These are phyloP conservation scores for Vitis rotundifolia DNA, from an alignment of 164 flowering plant species.

Conservation along the genomic window DNA sequence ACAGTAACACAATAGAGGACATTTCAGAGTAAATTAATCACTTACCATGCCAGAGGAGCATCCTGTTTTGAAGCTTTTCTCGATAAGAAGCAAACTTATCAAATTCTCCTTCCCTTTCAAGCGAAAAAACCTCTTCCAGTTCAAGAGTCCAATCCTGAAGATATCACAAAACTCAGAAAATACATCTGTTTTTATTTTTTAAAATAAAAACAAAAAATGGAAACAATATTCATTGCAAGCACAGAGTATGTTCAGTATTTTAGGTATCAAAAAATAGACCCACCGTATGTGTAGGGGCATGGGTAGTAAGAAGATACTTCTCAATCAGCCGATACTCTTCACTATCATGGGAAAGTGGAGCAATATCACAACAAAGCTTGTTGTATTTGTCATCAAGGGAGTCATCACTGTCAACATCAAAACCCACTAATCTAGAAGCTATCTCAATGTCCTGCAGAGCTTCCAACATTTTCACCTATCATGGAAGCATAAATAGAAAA, in stretches of 20 bases:
- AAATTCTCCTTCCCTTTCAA: slow-evolving; percentile 85
- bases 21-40: not conserved
- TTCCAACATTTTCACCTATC: slow-evolving; percentile 93
- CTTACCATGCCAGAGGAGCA: slow-evolving; percentile 99
- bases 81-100: slow-evolving; percentile 72
- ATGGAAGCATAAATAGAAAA: slow-evolving; percentile 2
- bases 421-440: slow-evolving; percentile 91
- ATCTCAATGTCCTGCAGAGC: slow-evolving; percentile 97
- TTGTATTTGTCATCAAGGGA: slow-evolving; percentile 85
- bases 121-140: slow-evolving; percentile 90
- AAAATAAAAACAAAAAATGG: not conserved
- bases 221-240: not conserved
- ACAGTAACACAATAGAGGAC: not conserved
- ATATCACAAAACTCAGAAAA: slow-evolving; percentile 7
- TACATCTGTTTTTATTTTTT: not conserved
- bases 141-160: slow-evolving; percentile 89
- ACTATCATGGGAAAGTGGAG: slow-evolving; percentile 76
- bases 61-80: slow-evolving; percentile 75
- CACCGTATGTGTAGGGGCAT: slow-evolving; percentile 96
- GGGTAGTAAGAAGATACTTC: slow-evolving; percentile 84
- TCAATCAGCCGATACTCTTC: slow-evolving; percentile 75
- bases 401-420: slow-evolving; percentile 71
- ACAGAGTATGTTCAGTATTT: not conserved
- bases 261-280: slow-evolving; percentile 17
- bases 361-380: slow-evolving; percentile 68